Percentiles rank a stretch among this genome's conserved stretches.
Evolutionary conservation across 2,329 filamentous ascomycete genomes (phyloP).

Genomic region (Hansfordia pulvinata): DNA sequence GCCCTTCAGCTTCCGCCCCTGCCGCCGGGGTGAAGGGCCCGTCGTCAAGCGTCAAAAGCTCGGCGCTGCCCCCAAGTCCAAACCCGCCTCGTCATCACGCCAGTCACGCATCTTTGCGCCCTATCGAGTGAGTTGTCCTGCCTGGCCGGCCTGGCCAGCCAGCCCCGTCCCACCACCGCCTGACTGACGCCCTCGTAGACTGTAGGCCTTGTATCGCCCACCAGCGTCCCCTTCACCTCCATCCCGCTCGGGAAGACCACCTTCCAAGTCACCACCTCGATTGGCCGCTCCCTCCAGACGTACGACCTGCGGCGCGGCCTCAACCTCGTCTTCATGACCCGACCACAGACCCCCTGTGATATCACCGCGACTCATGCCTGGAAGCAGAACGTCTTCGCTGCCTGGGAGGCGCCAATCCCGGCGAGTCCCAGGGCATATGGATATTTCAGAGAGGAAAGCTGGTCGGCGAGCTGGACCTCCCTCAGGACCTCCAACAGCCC

Average conservation of each 20-base stretch:
- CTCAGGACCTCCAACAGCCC: conserved; percentile 51
- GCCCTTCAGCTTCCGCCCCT: no score
- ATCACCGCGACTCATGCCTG: conserved; percentile 83
- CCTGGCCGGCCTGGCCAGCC: no score
- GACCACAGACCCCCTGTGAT: conserved; percentile 71
- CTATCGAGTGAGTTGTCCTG: conserved; percentile 63
- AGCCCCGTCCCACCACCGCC: no score
- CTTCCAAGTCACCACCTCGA: conserved; percentile 93
- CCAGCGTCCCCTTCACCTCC: conserved; percentile 76
- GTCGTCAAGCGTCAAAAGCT: conserved; percentile 68
- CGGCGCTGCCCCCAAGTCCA: conserved; percentile 23
- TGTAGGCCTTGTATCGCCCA: conserved; percentile 85
- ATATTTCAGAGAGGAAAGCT: conserved; percentile 85
- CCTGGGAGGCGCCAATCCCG: conserved; percentile 58
- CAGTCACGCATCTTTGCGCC: conserved; percentile 83
- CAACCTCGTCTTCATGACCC: conserved; percentile 84
- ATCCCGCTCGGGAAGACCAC: conserved; percentile 84
- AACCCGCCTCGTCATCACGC: conserved; percentile 24
- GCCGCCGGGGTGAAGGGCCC: no score
- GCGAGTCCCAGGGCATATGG: conserved; percentile 60
- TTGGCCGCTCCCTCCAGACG: conserved; percentile 81
- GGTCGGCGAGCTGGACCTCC: conserved; percentile 59
- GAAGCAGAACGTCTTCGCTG: conserved; percentile 79
- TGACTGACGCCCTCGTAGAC: conserved; percentile 57
- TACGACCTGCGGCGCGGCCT: conserved; percentile 87